These are phyloP conservation scores for Thielaviopsis punctulata DNA, from an alignment of 2,329 filamentous ascomycete genomes.

Conservation along the genomic window DNA sequence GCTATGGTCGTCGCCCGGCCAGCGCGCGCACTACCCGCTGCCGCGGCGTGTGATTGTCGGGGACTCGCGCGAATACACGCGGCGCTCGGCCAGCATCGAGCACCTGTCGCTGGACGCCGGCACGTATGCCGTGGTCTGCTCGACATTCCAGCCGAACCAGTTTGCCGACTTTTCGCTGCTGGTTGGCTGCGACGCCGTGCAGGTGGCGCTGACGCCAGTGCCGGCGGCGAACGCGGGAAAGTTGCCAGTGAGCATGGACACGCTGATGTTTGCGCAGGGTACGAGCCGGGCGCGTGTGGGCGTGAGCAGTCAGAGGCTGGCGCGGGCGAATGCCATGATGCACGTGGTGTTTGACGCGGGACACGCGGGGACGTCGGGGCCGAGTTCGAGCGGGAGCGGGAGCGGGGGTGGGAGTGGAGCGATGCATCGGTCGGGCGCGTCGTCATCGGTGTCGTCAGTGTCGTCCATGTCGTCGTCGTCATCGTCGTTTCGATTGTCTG, in stretches of 20 bases:
- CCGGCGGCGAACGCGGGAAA: conserved; percentile 60
- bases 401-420: neutral
- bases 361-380: neutral
- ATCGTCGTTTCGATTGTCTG: conserved; percentile 45
- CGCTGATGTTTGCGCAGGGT: conserved; percentile 32
- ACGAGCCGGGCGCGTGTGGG: conserved; percentile 24
- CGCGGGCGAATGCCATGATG: conserved; percentile 3
- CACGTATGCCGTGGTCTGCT: conserved; percentile 74
- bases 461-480: conserved; percentile 22
- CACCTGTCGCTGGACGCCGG: conserved; percentile 45
- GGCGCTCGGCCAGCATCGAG: conserved; percentile 57
- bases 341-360: conserved; percentile 1
- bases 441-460: neutral
- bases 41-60: conserved; percentile 61
- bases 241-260: conserved; percentile 41
- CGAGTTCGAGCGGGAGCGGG: neutral
- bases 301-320: conserved; percentile 4
- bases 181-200: conserved; percentile 40
- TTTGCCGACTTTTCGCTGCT: conserved; percentile 56
- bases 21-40: conserved; percentile 47
- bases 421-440: neutral
- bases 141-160: conserved; percentile 73
- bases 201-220: conserved; percentile 38
- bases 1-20: conserved; percentile 52
- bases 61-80: conserved; percentile 77